Base-by-base conservation (phyloP, 2,329 filamentous ascomycete genomes). In the Tolypocladium cylindrosporum region DNA sequence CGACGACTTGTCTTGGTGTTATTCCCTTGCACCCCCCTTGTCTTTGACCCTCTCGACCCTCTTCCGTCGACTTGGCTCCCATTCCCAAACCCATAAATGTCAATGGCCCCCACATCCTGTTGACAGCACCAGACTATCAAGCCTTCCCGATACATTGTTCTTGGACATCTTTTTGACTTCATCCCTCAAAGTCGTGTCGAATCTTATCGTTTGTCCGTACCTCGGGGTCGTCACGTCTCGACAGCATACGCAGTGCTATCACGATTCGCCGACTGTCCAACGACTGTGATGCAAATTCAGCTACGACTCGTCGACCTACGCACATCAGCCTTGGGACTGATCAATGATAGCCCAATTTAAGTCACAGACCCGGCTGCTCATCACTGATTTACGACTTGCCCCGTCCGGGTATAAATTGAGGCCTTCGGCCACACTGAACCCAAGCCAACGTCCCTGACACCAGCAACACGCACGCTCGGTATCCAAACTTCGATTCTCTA, bases 61-160 rank as follows among this genome's bases (percentile, higher is more conserved):
- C 41, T 56, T 40, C 14, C 14, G 36, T 51, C 27, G 9, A 45
- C 36, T 27, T n/a, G 36, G 10, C 27, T 56, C 42, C 41, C 56
- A 55, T 43, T 57, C 62, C 60, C 61, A 62, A 70, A 71, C 69
- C 61, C 67, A 71, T 71, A 71, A 71, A 72, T 67, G 61, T 58
- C 63, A 65, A 63, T 59, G 62, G 64, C 63, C 65, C 67, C 70
- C 69, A 67, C 67, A 56, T 21, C 8, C 55, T 48, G 45, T 51
- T 24, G 50, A 42, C 19, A 40, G 21, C 40, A 19, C n/a, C 41
- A 31, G 34, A 27, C 39, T 21, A 37, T 36, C 19, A 52, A 52
- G 31, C 34, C 31, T 52, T 37, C 16, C 31, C 6, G 48, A 19
- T 52, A 14, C 48, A 36, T n/a, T 21, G 5, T 36, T 37, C 31